Percentiles rank a stretch among this genome's conserved stretches.
Conservation (phyloP, 2,329 filamentous ascomycete genomes). For the Diaporthe sp. region DNA sequence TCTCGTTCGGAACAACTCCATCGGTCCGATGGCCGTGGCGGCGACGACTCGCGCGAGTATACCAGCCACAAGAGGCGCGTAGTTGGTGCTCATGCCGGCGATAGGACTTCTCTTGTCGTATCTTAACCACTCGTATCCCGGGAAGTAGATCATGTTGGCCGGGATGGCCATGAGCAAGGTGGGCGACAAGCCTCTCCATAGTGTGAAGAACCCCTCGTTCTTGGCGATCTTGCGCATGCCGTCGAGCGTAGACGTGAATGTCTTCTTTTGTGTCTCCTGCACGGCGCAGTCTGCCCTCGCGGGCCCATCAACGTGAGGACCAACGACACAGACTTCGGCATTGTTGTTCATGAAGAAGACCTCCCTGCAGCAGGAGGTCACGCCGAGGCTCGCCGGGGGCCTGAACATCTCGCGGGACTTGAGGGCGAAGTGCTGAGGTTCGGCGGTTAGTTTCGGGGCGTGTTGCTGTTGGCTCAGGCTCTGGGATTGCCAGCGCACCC, state of each 20-base stretch:
- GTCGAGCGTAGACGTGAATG: conserved; percentile 91
- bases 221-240: conserved; percentile 94
- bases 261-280: conserved; percentile 85
- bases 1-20: conserved; percentile 93
- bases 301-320: conserved; percentile 64
- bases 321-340: conserved; percentile 83
- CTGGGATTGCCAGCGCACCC: conserved; percentile 93
- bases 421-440: conserved; percentile 68
- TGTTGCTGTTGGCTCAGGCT: conserved; percentile 52
- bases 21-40: conserved; percentile 85
- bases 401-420: conserved; percentile 75
- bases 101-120: conserved; percentile 81
- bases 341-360: conserved; percentile 96
- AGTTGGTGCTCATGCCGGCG: conserved; percentile 73
- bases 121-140: conserved; percentile 95
- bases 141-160: conserved; percentile 98
- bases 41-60: conserved; percentile 83
- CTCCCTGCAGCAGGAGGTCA: conserved; percentile 95
- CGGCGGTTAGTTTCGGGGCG: conserved; percentile 60
- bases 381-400: conserved; percentile 79
- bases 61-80: conserved; percentile 85
- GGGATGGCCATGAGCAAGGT: conserved; percentile 95
- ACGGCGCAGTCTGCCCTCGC: conserved; percentile 77
- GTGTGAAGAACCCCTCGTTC: conserved; percentile 86
- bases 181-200: conserved; percentile 95